These are phyloP conservation scores for Scheffersomyces amazonensis DNA, from an alignment of 805 yeast genomes.

Conservation along the genomic window DNA sequence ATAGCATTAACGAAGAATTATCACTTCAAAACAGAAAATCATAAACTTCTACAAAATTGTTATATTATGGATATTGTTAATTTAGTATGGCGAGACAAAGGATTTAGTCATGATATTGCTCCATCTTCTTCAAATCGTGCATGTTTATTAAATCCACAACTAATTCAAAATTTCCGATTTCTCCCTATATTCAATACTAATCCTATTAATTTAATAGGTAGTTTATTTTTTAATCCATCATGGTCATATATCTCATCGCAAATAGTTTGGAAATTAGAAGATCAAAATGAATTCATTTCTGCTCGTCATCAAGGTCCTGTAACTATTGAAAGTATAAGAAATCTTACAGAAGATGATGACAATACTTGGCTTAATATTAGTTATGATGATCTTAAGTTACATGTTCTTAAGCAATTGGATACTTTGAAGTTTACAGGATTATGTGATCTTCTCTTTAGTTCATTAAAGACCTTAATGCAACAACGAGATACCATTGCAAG, in stretches of 20 bases:
- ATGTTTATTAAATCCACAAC: conserved; percentile 33
- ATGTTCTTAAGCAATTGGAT: conserved; percentile 42
- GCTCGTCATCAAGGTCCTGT: conserved; percentile 53
- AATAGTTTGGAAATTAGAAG: conserved; percentile 47
- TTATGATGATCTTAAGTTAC: conserved; percentile 46
- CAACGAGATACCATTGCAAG: too few species aligned
- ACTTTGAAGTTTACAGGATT: conserved; percentile 47
- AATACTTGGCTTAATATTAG: conserved; percentile 35
- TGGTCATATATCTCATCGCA: conserved; percentile 44
- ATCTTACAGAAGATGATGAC: conserved; percentile 22
- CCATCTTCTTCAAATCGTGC: conserved; percentile 33
- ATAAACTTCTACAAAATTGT: conserved; percentile 41
- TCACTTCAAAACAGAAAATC: conserved; percentile 17
- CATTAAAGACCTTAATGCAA: conserved; percentile 47
- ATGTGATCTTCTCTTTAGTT: conserved; percentile 48
- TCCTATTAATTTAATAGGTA: conserved; percentile 21
- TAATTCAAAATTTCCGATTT: conserved; percentile 25
- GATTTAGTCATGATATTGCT: conserved; percentile 34
- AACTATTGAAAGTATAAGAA: conserved; percentile 38
- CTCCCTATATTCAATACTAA: conserved; percentile 28
- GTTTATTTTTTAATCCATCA: conserved; percentile 50
- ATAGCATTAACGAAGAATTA: conserved; percentile 40
- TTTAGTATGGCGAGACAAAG: conserved; percentile 53
- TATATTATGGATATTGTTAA: conserved; percentile 57
- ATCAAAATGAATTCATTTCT: conserved; percentile 24